Conservation (phyloP, 2,329 filamentous ascomycete species). For the Botrytis fabae region DNA sequence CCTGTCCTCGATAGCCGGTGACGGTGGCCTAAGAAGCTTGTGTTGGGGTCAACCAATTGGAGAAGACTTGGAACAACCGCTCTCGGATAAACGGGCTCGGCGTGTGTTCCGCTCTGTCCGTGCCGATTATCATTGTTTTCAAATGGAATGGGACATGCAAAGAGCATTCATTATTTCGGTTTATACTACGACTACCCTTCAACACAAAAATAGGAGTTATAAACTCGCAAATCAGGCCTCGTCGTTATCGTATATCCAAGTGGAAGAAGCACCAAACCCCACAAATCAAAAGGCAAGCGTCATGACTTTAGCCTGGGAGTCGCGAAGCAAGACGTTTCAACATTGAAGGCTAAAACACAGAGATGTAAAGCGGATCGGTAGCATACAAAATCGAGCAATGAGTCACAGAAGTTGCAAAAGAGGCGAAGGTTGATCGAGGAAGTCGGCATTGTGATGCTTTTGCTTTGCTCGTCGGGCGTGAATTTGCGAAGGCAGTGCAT, state of each 20-base stretch:
- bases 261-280: not conserved
- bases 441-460: not conserved
- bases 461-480: slow-evolving; percentile 1
- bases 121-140: not conserved
- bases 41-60: not conserved
- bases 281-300: not conserved
- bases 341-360: not conserved
- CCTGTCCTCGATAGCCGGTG: not conserved
- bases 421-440: not conserved
- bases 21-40: not conserved
- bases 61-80: not conserved
- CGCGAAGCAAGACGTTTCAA: not conserved
- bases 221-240: not conserved
- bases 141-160: not conserved
- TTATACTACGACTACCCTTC: not conserved
- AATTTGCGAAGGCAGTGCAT: slow-evolving; percentile 1
- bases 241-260: not conserved
- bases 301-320: not conserved
- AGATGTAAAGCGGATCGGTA: not conserved
- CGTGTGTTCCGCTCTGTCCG: not conserved
- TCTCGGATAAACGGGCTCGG: slow-evolving; percentile 9
- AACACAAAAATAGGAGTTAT: not conserved
- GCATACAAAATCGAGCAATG: not conserved
- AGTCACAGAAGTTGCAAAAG: not conserved
- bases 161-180: not conserved